Evolutionary conservation across 768 basidiomycete genomes (phyloP).

Genomic region (Sutorius australiensis): DNA sequence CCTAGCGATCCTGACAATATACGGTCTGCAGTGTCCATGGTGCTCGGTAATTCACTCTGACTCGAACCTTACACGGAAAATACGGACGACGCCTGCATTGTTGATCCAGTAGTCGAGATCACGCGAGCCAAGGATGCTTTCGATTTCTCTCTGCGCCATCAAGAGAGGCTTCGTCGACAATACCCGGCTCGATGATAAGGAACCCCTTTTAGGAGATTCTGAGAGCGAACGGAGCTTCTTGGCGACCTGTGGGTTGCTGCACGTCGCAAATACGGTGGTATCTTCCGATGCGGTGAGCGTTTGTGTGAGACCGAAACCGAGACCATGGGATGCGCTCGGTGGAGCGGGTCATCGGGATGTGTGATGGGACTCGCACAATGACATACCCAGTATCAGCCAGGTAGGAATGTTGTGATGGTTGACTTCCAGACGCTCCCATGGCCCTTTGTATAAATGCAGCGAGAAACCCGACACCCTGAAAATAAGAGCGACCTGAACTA

Average conservation of each 20-base stretch:
- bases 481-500: neutral
- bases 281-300: constrained; percentile 21
- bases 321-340: constrained; percentile 23
- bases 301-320: constrained; percentile 4
- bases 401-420: neutral
- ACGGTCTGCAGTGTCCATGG: constrained; percentile 17
- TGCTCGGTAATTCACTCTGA: constrained; percentile 16
- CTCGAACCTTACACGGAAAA: neutral
- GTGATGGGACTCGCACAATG: neutral
- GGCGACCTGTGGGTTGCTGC: constrained; percentile 25
- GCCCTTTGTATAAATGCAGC: neutral
- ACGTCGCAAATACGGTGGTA: constrained; percentile 31
- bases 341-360: neutral
- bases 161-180: constrained; percentile 17
- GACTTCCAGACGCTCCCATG: neutral
- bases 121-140: constrained; percentile 1
- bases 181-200: constrained; percentile 29
- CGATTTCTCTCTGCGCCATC: neutral
- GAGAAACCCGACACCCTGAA: neutral
- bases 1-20: no score
- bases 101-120: constrained; percentile 36
- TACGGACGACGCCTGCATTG: constrained; percentile 34
- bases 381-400: neutral
- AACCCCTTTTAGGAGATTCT: neutral
- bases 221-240: constrained; percentile 19